phyloP scores from a whole-genome alignment of 345 rosid genomes.

The Aethionema arabicum region DNA sequence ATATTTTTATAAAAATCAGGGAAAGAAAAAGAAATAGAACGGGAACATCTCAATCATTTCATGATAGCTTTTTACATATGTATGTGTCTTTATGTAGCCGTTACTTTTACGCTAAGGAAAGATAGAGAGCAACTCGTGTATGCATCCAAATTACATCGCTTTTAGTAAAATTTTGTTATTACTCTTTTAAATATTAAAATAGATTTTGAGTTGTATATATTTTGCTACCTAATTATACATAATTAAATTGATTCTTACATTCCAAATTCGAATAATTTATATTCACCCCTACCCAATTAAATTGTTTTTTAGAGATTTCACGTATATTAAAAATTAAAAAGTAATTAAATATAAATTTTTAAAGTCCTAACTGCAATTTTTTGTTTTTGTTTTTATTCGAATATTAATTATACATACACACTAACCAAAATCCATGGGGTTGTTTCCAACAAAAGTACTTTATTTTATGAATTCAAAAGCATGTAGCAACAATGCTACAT shows the following conservation, averaged over 20 bases:
- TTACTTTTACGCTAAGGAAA: conserved; percentile 39
- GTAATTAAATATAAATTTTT: too few species aligned
- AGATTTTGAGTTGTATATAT: neutral
- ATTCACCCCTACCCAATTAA: too few species aligned
- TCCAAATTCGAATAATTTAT: too few species aligned
- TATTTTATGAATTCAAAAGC: conserved; percentile 7
- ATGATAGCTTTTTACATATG: conserved; percentile 33
- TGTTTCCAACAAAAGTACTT: conserved; percentile 13
- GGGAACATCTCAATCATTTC: conserved; percentile 39
- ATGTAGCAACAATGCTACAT: conserved; percentile 13
- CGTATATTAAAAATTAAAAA: too few species aligned
- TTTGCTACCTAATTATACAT: neutral
- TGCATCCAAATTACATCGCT: conserved; percentile 34
- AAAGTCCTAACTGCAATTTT: too few species aligned
- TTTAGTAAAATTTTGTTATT: neutral
- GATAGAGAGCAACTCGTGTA: conserved; percentile 34
- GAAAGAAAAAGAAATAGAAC: neutral
- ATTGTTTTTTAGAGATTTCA: too few species aligned
- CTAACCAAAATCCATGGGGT: conserved; percentile 27
- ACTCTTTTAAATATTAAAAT: conserved; percentile 3
- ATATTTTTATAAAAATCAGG: neutral
- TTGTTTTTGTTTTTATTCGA: too few species aligned
- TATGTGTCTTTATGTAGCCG: conserved; percentile 36
- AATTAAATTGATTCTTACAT: too few species aligned
- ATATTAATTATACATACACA: conserved; percentile 13